These are phyloP conservation scores for Malassezia brasiliensis DNA, from an alignment of 1,284 basidiomycete genomes.

Conservation along the genomic window DNA sequence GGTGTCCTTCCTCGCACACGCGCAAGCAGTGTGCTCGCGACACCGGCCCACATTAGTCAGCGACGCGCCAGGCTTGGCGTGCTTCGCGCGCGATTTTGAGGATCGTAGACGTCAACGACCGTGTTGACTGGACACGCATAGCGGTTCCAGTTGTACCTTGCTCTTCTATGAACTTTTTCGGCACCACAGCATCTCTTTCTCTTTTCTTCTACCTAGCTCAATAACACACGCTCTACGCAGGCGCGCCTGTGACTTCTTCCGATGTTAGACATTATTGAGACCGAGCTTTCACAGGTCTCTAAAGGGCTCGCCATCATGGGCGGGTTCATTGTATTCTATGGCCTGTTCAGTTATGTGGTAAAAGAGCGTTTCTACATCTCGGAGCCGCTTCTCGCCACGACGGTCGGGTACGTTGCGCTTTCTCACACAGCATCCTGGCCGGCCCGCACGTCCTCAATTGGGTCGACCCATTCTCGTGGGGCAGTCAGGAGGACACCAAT, in stretches of 20 bases:
- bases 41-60: too few species aligned
- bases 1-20: too few species aligned
- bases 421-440: conserved; percentile 26
- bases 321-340: conserved; percentile 44
- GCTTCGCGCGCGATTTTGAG: too few species aligned
- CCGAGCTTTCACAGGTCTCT: conserved; percentile 37
- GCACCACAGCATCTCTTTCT: neutral
- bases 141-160: too few species aligned
- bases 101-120: too few species aligned
- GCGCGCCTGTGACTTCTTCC: neutral
- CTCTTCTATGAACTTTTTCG: too few species aligned
- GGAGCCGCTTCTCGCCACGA: conserved; percentile 43
- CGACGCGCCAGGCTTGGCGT: too few species aligned
- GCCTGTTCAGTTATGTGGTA: conserved; percentile 40
- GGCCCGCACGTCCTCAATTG: conserved; percentile 44
- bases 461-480: conserved; percentile 41
- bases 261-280: conserved; percentile 25
- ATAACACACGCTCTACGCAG: neutral
- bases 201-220: neutral
- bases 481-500: conserved; percentile 23
- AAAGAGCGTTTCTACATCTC: conserved; percentile 43
- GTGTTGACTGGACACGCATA: too few species aligned
- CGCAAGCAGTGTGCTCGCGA: too few species aligned
- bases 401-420: conserved; percentile 16
- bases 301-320: conserved; percentile 40